Base-by-base conservation (phyloP, 805 yeast genomes). In the Blastobotrys parvus region DNA sequence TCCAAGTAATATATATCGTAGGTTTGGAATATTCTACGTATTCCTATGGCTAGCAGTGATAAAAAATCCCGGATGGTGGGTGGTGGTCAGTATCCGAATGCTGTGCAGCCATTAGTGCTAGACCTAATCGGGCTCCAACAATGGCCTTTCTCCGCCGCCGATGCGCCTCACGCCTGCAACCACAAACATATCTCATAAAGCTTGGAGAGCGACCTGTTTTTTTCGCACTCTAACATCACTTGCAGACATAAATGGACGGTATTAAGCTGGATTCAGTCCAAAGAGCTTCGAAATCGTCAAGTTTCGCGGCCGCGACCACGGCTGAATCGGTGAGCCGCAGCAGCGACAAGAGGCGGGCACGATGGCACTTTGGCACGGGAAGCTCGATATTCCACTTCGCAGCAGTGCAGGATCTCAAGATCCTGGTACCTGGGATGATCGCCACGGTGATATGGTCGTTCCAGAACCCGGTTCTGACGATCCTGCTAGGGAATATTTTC, bases 401-500 rank as follows among this genome's bases (percentile, higher is more conserved):
- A 16, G 11, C 35, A 18, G 29, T 2, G n/a, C 17, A 21, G 15
- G 41, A 38, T 15, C n/a, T 30, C 18, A 30, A 30, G 19, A 16
- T 27, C 3, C 16, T 30, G 18, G 21, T 41, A 13, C 35, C 27
- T 8, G 38, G 27, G 10, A 11, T 23, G 3, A 8, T 34, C 18
- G 13, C 25, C 15, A 15, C 43, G 8, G n/a, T 25, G 3, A 13
- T 27, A 10, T 19, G n/a, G 8, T 16, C 35, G 3, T n/a, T 41
- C 21, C 21, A 17, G 22, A 34, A 55, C 1, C 52, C 63, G 2
- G 55, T 51, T 18, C 54, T 57, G 2, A 62, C 94, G 0, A 68
- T 84, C 2, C 53, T 88, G 11, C 74, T 81, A 46, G 92, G 94
- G 2, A 62, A 72, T 43, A 69, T 82, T 0, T 84, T 89, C 52